phyloP scores from a whole-genome alignment of 768 basidiomycete genomes.

The Harrya chromipes region DNA sequence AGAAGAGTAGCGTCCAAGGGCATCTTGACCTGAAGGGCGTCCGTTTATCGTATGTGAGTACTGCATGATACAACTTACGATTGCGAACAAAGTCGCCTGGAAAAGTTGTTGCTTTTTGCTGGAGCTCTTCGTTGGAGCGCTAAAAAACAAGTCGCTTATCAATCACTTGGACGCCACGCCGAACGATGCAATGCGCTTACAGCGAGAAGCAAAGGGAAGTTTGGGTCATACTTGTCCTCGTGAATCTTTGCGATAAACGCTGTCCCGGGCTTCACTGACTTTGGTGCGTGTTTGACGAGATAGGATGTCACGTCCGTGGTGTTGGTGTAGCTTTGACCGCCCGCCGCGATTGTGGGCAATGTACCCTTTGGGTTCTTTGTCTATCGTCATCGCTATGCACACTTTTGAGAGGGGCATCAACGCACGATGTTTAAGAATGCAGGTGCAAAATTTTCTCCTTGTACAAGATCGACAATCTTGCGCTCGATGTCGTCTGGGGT shows the following conservation, averaged over 20 bases:
- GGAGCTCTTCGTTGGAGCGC: constrained; percentile 46
- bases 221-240: constrained; percentile 47
- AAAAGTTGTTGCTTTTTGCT: constrained; percentile 34
- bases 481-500: constrained; percentile 33
- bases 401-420: neutral
- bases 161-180: neutral
- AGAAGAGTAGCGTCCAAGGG: constrained; percentile 36
- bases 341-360: constrained; percentile 40
- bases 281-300: constrained; percentile 39
- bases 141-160: constrained; percentile 15
- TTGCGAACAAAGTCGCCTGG: constrained; percentile 34
- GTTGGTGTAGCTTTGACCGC: constrained; percentile 36
- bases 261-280: constrained; percentile 33
- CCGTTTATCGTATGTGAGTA: neutral
- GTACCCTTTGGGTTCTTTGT: constrained; percentile 44
- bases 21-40: constrained; percentile 38
- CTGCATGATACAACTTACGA: constrained; percentile 34
- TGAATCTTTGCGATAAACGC: constrained; percentile 41
- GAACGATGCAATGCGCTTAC: constrained; percentile 24
- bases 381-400: neutral
- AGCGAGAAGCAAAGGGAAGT: constrained; percentile 44
- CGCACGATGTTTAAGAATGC: constrained; percentile 41
- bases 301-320: constrained; percentile 41
- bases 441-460: constrained; percentile 49
- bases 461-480: constrained; percentile 39